Base-by-base conservation (phyloP, 2,329 filamentous ascomycete genomes). In the Venturia aucupariae region DNA sequence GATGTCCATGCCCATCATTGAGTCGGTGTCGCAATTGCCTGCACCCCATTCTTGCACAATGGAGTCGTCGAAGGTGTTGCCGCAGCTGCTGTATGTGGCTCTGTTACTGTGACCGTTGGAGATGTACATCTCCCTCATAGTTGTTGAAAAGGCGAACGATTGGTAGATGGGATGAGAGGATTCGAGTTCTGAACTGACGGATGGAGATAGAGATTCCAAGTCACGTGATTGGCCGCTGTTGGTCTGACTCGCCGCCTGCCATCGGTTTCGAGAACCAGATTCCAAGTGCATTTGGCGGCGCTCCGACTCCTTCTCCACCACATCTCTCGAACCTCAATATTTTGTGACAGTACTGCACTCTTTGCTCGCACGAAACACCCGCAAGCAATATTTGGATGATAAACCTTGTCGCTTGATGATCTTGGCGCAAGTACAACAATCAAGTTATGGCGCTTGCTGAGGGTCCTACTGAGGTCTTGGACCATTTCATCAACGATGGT, bases 401-500 rank as follows among this genome's bases (percentile, higher is more conserved):
- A 5, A 35, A 32, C 19, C 30, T 27, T 35, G 51, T 30, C 24
- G 15, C 17, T 30, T 7, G 51, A 35, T 57, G 51, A 35, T 57
- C 51, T 57, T 57, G 51, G 51, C 51, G 30, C 51, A 22, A n/a
- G 19, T 24, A 38, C 8, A 57, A 57, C 22, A 24, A 15, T 46
- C 42, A 46, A n/a, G 42, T 19, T 35, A 82, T 83, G 77, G 75
- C 79, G 19, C 74, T 75, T 51, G 76, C 80, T 48, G 85, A 87
- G 69, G 85, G 87, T 72, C 83, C 84, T 60, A 84, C 87, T 64
- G 80, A 88, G 68, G 86, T 92, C 71, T 84, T 92, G 70, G 89
- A 93, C 74, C 88, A 92, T 74, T 92, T 89, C 81, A 85, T 88
- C 79, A 76, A 88, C 70, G 85, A 88, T 79, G 83, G 81, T 82